A percentile compares a stretch with the other conserved stretches of the same genome.
Conservation (phyloP, 1,284 basidiomycete genomes). For the Moesziomyces parantarcticus region DNA sequence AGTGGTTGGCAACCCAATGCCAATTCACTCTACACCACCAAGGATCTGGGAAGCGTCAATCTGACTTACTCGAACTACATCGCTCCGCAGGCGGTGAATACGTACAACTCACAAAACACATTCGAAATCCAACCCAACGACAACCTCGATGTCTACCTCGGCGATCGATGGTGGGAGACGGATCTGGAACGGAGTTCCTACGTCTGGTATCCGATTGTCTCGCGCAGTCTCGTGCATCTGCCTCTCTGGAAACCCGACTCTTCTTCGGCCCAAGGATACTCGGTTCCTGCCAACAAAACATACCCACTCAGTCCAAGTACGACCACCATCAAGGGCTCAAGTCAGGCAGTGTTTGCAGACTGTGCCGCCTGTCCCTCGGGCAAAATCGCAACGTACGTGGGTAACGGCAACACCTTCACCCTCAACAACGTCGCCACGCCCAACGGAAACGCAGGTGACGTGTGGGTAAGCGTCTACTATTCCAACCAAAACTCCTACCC, state of each 20-base stretch:
- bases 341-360: conserved; percentile 1
- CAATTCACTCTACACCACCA: conserved; percentile 20
- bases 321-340: conserved; percentile 2
- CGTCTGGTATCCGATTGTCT: conserved; percentile 24
- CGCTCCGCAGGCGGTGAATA: conserved; percentile 8
- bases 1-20: conserved; percentile 30
- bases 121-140: conserved; percentile 22
- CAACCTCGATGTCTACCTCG: conserved; percentile 18
- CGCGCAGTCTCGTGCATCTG: conserved; percentile 5
- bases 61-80: conserved; percentile 19
- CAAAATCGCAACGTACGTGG: conserved; percentile 25
- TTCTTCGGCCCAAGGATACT: not conserved
- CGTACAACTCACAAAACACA: conserved; percentile 32
- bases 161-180: conserved; percentile 31
- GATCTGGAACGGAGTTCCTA: conserved; percentile 15
- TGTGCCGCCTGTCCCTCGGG: conserved; percentile 20
- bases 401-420: conserved; percentile 14
- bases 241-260: conserved; percentile 22
- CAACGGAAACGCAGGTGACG: conserved; percentile 6
- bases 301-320: conserved; percentile 8
- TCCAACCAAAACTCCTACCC: conserved; percentile 20
- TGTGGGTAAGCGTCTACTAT: conserved; percentile 32
- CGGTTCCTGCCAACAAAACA: conserved; percentile 8
- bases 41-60: conserved; percentile 4
- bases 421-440: conserved; percentile 21